phyloP scores from a whole-genome alignment of 1,284 basidiomycete species.

The Xerocomus nothofagi region DNA sequence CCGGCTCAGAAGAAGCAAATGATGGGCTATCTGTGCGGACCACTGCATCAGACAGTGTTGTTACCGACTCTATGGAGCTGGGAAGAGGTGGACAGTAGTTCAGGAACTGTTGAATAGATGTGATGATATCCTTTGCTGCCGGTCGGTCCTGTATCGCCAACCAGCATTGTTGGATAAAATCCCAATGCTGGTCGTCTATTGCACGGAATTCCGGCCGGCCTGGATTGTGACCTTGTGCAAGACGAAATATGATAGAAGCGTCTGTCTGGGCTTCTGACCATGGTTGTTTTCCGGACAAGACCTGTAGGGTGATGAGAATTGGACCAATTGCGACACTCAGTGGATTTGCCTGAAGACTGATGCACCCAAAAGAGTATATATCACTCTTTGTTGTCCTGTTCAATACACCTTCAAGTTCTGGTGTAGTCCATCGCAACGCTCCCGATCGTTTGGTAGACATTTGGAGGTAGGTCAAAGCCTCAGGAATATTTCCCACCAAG shows the following conservation, averaged over 20 bases:
- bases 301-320: background rate
- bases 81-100: too few relatives aligned
- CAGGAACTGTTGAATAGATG: background rate
- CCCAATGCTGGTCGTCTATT: background rate
- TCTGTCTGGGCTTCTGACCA: background rate
- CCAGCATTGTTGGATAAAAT: slow-evolving; percentile 1
- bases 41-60: too few relatives aligned
- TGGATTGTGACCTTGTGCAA: background rate
- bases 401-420: background rate
- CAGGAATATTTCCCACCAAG: background rate
- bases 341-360: background rate
- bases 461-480: background rate
- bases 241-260: background rate
- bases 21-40: too few relatives aligned
- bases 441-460: background rate
- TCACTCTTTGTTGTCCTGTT: background rate
- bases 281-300: background rate
- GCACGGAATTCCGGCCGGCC: background rate
- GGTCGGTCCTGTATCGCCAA: background rate
- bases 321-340: too few relatives aligned
- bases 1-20: too few relatives aligned
- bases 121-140: background rate
- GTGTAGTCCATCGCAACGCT: background rate
- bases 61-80: too few relatives aligned
- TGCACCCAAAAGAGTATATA: slow-evolving; percentile 7